Conservation (phyloP, 2,329 filamentous ascomycete species). For the Fusarium secorum region DNA sequence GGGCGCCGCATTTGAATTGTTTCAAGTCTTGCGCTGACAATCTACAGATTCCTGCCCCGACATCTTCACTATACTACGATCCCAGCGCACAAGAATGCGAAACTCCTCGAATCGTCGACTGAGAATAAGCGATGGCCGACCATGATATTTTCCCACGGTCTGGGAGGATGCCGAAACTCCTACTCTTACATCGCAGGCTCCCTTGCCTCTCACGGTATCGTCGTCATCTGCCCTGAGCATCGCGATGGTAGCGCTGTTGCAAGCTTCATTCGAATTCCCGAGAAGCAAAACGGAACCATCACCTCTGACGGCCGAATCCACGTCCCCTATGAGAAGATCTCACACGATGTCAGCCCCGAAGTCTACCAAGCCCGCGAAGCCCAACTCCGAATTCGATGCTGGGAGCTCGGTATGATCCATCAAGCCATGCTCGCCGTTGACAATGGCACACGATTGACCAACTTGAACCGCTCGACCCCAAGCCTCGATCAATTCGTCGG, state of each 20-base stretch:
- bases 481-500: conserved; percentile 66
- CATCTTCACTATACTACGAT: conserved; percentile 78
- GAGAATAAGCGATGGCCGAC: conserved; percentile 73
- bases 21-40: not conserved
- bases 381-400: conserved; percentile 77
- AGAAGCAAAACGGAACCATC: conserved; percentile 49
- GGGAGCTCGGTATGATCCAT: conserved; percentile 78
- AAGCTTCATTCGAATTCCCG: conserved; percentile 72
- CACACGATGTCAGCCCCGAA: conserved; percentile 71
- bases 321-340: conserved; percentile 60
- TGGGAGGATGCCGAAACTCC: conserved; percentile 81
- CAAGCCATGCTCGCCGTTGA: conserved; percentile 75
- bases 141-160: conserved; percentile 85
- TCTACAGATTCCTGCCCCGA: conserved; percentile 69
- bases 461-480: conserved; percentile 60
- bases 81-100: conserved; percentile 75
- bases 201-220: conserved; percentile 79
- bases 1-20: conserved; percentile 37
- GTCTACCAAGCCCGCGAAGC: conserved; percentile 72
- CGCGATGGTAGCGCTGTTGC: conserved; percentile 81
- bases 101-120: conserved; percentile 60
- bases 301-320: conserved; percentile 41
- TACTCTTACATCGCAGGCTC: conserved; percentile 86
- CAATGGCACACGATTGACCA: conserved; percentile 56
- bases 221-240: conserved; percentile 84